Conservation (phyloP, 352 stramenopile species). For the Pythium diclinum region DNA sequence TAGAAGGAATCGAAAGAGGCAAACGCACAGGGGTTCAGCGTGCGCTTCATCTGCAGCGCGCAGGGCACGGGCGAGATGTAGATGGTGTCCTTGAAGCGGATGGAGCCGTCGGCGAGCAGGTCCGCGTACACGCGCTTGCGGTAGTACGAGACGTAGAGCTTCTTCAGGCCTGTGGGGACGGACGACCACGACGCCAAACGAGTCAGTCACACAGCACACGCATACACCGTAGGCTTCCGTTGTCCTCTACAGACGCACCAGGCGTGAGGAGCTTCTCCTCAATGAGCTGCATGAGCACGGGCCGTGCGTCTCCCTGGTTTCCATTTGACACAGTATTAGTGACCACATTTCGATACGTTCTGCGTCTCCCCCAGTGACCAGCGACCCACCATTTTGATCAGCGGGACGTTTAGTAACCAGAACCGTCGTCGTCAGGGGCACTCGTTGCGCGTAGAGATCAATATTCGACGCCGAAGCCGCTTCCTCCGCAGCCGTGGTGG, state of each 20-base stretch:
- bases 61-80: constrained; percentile 72
- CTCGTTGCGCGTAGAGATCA: not conserved
- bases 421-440: not conserved
- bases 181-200: not conserved
- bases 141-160: constrained; percentile 83
- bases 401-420: not conserved
- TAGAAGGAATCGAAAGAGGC: not conserved
- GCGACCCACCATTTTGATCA: not conserved
- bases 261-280: constrained; percentile 61
- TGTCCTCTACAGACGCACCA: constrained; percentile 23
- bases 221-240: not conserved
- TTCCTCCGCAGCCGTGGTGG: not conserved
- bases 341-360: not conserved
- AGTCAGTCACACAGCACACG: constrained; percentile 1
- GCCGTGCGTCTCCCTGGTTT: constrained; percentile 56
- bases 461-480: not conserved
- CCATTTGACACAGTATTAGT: not conserved
- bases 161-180: constrained; percentile 42
- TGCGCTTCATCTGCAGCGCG: constrained; percentile 79
- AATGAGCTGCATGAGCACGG: constrained; percentile 63
- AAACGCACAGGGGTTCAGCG: constrained; percentile 67
- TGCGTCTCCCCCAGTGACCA: not conserved
- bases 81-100: constrained; percentile 74
- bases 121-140: constrained; percentile 76
- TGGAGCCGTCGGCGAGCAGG: constrained; percentile 66